Evolutionary conservation across 164 flowering plant species (phyloP), one percentile per base, ranked within the genome.

Genomic region (Cinnamomum chago): DNA sequence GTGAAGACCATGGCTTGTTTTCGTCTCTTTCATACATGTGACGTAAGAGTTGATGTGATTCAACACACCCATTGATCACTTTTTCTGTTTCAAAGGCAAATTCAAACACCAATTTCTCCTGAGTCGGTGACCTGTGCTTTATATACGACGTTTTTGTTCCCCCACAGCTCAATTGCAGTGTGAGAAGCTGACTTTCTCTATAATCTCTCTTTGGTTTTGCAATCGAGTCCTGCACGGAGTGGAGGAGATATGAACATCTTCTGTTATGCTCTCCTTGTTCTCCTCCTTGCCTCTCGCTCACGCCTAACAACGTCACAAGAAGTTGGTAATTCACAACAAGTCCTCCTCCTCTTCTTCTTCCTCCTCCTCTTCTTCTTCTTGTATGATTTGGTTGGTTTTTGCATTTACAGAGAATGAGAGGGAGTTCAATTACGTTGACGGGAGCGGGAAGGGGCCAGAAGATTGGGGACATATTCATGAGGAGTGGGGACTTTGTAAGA

Each of bases 401-500:
- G 28, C 62, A 58, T 60, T 5, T 79, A 82, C 81, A 88, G 93
- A 88, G 70, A 80, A 89, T 75, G 90, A 89, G 65, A 76, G 65
- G 2, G 90, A 84, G 73, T 88, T 88, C 68, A 50, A 70, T 72
- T 88, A 90, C 68, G 25, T 35, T 0, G 58, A 62, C 33, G 72
- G 75, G 1, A 73, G 84, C 33, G 79, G 47, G 2, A 81, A 52
- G 10, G 90, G 92, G 18, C 93, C 93, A 4, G 70, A 28, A 0
- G 11, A 65, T 1, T 87, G 90, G 94, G 90, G 89, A 68, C 76
- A 79, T 12, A 35, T 90, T 10, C 81, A 73, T 50, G 64, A 64
- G 5, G 89, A 90, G 68, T 90, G 94, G 94, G 68, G 71, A 2
- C 23, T 23, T 14, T 88, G 92, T 27, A 79, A 75, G 15, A 73